Base-by-base conservation (phyloP, 2,329 filamentous ascomycete species). In the Leptodontidium sp. region DNA sequence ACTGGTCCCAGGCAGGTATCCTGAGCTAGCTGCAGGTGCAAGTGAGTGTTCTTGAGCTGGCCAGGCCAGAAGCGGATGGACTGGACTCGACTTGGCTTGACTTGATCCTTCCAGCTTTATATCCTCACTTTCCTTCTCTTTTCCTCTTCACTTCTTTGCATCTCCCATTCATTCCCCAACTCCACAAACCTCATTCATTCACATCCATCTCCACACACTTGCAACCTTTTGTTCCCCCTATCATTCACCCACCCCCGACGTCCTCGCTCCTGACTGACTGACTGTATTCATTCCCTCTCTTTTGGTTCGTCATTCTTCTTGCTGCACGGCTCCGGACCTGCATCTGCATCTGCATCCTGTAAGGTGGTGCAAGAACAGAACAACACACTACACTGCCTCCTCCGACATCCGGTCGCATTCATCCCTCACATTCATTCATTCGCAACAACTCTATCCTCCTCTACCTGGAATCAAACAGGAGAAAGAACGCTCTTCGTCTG, bases 271-370 rank as follows among this genome's bases (percentile, higher is more conserved):
- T 26, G 15, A 53, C 35, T 61, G 45, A 15, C 4, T 26, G 11
- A 45, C 35, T 61, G 47, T 32, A 45, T 66, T 55, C 24, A 45
- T 61, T 52, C 43, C 29, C 15, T 49, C 35, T 24, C 11, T 38
- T 47, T 45, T 43, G 32, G 8, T 43, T 32, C 43, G 58, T 29
- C 15, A 61, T 62, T n/a, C n/a, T 50, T 62, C 45, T 62, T 62
- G 24, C 43, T 62, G 59, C 59, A 62, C 59, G 59, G 49, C 43
- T 35, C 24, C 17, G 59, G 40, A 47, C 58, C 59, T 50, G 59
- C 59, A 49, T 49, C 57, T 21, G 21, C 40, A 3, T 32, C 38
- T 6, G 15, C 38, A 47, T 24, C 21, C 21, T 45, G 14, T 24
- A 61, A 17, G 52, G 26, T 8, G 5, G 26, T 8, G 5, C 24